Evolutionary conservation across 495 filamentous ascomycete species (phyloP), one percentile per base, ranked within the genome.

Genomic region (Tuber microsphaerosporum): DNA sequence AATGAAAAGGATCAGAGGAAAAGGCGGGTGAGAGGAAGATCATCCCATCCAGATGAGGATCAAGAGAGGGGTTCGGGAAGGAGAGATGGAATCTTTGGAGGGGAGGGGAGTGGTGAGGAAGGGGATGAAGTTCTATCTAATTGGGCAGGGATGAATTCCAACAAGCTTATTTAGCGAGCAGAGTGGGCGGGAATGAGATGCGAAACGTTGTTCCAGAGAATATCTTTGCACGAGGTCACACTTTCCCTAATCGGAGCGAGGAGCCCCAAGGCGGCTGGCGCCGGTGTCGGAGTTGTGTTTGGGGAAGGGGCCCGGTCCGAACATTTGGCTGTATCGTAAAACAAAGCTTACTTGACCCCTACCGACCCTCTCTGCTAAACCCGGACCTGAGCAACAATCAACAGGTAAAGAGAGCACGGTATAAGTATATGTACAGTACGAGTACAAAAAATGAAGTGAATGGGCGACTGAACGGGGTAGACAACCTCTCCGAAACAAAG

Each of bases 1-100:
- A 51, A 61, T 48, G 76, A 71, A 71, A 45, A 39, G 51, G 71
- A 61, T 26, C 26, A 31, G n/a, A 68, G 43, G 65, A 51, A 45
- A 69, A 48, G 45, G 43, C 19, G 61, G 19, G 75, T 44, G 34
- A 69, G 42, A 43, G 37, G 46, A 19, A 44, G 65, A 69, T 44
- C 56, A 34, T 34, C 56, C 48, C 48, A 10, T 12, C 48, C 22
- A 26, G 20, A 56, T 56, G 48, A n/a, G 22, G 14, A 20, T 46
- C 16, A 19, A 19, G 17, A 19, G 45, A 19, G 48, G 48, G 22
- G 22, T 51, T n/a, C 5, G 20, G 48, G 48, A 65, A 31, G 56
- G 26, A 14, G 56, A 31, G 51, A 61, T 31, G 51, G n/a, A 61
- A 61, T 61, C 51, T 26, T 31, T 31, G n/a, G 51, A n/a, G n/a